Percentiles rank a stretch among this genome's conserved stretches.
Conservation (phyloP, 495 filamentous ascomycete species). For the Chlorociboria aeruginascens region DNA sequence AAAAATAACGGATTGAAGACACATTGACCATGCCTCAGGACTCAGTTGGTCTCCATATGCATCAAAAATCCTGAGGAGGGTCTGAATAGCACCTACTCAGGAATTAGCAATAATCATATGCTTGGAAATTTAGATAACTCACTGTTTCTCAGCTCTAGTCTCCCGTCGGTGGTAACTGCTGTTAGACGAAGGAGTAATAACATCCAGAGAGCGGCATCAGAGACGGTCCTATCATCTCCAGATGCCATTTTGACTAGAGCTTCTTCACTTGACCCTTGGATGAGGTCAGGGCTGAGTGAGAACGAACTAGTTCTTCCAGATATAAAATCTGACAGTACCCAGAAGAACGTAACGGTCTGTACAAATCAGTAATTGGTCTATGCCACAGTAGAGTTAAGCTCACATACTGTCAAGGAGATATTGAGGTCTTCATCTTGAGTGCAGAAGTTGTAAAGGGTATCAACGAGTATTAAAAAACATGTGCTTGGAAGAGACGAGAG, state of each 20-base stretch:
- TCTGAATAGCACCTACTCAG: constrained; percentile 55
- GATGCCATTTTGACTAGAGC: constrained; percentile 37
- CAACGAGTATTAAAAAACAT: constrained; percentile 72
- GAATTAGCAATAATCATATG: constrained; percentile 22
- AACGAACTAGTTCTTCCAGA: constrained; percentile 31
- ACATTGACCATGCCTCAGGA: constrained; percentile 71
- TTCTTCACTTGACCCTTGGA: constrained; percentile 36
- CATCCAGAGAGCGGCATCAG: constrained; percentile 67
- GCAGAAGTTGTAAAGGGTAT: constrained; percentile 80
- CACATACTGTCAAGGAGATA: constrained; percentile 72
- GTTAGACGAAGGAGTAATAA: constrained; percentile 68
- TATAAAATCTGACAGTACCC: constrained; percentile 85
- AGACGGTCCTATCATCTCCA: constrained; percentile 34
- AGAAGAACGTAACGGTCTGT: constrained; percentile 83
- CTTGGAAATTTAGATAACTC: constrained; percentile 20
- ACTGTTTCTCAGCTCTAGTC: constrained; percentile 83
- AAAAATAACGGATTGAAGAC: constrained; percentile 68
- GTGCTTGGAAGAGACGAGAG: constrained; percentile 62
- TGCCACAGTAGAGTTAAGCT: not conserved
- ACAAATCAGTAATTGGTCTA: constrained; percentile 16
- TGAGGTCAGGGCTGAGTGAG: constrained; percentile 29
- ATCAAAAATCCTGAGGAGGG: constrained; percentile 81
- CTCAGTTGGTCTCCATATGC: constrained; percentile 74
- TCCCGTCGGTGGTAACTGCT: constrained; percentile 60
- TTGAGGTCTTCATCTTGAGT: constrained; percentile 86